Evolutionary conservation across 495 filamentous ascomycete genomes (phyloP), one percentile per base, ranked within the genome.

Genomic region (Hypoxylon rickii): DNA sequence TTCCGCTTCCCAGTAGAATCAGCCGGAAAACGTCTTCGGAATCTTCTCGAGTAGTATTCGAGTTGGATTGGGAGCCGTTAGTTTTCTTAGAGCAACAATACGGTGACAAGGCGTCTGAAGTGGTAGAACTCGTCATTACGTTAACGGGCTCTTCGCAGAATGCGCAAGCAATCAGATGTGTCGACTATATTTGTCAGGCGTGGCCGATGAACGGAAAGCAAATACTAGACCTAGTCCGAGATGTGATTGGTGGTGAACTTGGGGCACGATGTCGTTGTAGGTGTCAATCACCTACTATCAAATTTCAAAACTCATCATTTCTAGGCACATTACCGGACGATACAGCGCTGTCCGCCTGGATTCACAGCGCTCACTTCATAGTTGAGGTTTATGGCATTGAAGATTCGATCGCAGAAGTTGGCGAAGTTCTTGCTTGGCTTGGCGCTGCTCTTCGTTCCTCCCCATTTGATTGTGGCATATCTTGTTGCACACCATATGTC

Each of bases 361-460:
- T 31, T 11, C 5, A 31, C 11, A 11, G 26, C 5, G 5, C 26
- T 5, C 5, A 31, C 5, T 5, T 31, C 26, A 31, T 31, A 11
- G 26, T 31, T 31, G 26, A 31, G 11, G 26, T 11, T 31, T 11
- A 11, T 5, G 26, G 26, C 5, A 5, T 31, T 11, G 26, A 5
- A 11, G 26, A 5, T 31, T 31, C 26, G 5, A 31, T 31, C 5
- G 26, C 26, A 31, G 26, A 31, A 31, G 11, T 11, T 31, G 26
- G 26, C 5, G 26, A 31, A 31, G 5, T 5, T 5, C 26, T 31
- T 31, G 26, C 26, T 11, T 31, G 26, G 26, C 26, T 31, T 5
- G 26, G 26, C 5, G 26, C 26, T 11, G 26, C 26, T 11, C 40
- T 64, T 15, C 38, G 55, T 32, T 17, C 24, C 11, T 55, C 55